phyloP scores from a whole-genome alignment of 2,329 filamentous ascomycete species.

The Pseudogymnoascus sp. region DNA sequence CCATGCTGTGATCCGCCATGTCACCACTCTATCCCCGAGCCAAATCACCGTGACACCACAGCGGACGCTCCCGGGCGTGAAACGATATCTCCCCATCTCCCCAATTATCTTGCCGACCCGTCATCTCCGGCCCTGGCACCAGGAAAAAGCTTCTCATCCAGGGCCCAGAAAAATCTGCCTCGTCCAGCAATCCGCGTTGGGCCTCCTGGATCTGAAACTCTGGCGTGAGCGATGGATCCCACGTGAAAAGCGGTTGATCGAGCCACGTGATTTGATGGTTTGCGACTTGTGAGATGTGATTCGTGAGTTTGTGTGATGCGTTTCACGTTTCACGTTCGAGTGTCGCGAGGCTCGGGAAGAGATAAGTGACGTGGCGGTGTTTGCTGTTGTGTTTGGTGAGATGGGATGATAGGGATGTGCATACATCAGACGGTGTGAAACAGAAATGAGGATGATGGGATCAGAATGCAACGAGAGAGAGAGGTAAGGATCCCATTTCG shows the following conservation, averaged over 20 bases:
- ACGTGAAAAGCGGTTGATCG: neutral
- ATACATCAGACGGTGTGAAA: slow-evolving; percentile 1
- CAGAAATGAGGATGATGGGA: neutral
- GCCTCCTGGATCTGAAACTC: neutral
- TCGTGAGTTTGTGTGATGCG: slow-evolving; percentile 6
- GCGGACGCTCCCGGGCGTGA: neutral
- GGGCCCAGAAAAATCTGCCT: neutral
- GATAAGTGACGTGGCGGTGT: neutral
- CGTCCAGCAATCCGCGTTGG: neutral
- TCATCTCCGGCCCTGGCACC: neutral
- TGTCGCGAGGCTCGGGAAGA: neutral
- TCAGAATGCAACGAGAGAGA: neutral
- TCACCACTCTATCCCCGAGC: neutral
- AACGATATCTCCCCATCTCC: neutral
- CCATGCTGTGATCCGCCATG: neutral
- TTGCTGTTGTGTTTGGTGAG: slow-evolving; percentile 3
- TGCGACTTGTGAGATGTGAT: neutral
- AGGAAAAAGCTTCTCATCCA: slow-evolving; percentile 1
- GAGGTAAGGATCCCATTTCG: neutral
- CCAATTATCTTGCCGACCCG: neutral
- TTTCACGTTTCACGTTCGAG: slow-evolving; percentile 9
- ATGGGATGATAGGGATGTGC: neutral
- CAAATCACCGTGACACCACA: neutral
- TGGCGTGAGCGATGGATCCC: neutral
- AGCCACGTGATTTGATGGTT: neutral